These are phyloP conservation scores for Metschnikowia bowlesiae DNA, from an alignment of 805 yeast genomes.

Conservation along the genomic window DNA sequence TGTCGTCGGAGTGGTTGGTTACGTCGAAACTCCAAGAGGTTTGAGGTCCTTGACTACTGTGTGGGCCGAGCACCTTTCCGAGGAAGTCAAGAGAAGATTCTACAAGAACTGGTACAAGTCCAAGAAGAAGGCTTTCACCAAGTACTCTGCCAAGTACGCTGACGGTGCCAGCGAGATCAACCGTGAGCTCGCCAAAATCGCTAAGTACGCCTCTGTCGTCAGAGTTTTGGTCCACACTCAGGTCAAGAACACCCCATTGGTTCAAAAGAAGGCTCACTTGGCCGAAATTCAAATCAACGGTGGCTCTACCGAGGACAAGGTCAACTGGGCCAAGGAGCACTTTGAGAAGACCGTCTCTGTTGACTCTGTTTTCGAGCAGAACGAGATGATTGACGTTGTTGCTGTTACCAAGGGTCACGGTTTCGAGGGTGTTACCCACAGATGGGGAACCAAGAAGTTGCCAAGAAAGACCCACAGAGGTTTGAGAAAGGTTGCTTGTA, in stretches of 20 bases:
- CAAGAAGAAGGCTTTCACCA: conserved; percentile 99
- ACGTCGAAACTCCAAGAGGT: conserved; percentile 99
- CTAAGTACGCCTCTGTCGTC: conserved; percentile 96
- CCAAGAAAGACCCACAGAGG: conserved; percentile 99
- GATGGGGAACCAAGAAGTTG: conserved; percentile 99
- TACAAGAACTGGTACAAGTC: conserved; percentile 99
- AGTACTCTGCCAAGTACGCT: conserved; percentile 98
- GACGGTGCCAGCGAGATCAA: conserved; percentile 82
- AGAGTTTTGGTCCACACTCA: conserved; percentile 99
- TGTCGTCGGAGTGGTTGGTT: conserved; percentile 99
- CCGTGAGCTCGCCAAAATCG: conserved; percentile 96
- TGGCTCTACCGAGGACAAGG: conserved; percentile 97
- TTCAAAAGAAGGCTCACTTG: conserved; percentile 99
- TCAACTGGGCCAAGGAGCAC: conserved; percentile 97
- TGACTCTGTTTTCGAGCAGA: conserved; percentile 95
- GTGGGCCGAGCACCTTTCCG: conserved; percentile 99
- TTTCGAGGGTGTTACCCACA: conserved; percentile 99
- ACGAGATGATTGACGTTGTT: conserved; percentile 96
- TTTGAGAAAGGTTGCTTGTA: conserved; percentile 99
- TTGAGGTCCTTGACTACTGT: conserved; percentile 98
- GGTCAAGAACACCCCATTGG: conserved; percentile 97
- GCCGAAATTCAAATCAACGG: conserved; percentile 99
- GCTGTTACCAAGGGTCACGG: conserved; percentile 99
- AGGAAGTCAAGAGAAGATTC: conserved; percentile 99
- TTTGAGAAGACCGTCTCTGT: conserved; percentile 98